phyloP scores from a whole-genome alignment of 805 yeast species.

The Yamadazyma kitorensis region DNA sequence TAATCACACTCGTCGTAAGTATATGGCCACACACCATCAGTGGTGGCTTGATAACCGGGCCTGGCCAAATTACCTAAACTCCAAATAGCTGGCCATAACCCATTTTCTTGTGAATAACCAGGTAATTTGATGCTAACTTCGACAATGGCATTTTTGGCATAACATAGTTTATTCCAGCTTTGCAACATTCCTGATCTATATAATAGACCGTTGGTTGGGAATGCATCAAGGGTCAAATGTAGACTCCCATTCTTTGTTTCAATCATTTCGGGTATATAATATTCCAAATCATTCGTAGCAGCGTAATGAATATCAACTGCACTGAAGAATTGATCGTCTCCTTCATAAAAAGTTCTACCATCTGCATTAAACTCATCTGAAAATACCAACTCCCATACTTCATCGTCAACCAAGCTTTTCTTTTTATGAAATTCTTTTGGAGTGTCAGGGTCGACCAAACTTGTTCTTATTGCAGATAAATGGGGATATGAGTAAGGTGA shows the following conservation, averaged over 20 bases:
- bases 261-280: conserved; percentile 37
- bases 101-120: conserved; percentile 27
- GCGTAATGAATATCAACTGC: conserved; percentile 36
- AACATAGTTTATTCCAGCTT: conserved; percentile 35
- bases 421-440: conserved; percentile 52
- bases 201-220: conserved; percentile 23
- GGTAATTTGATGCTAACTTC: conserved; percentile 31
- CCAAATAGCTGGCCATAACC: conserved; percentile 42
- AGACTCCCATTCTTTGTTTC: conserved; percentile 34
- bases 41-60: conserved; percentile 33
- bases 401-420: conserved; percentile 31
- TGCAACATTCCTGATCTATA: conserved; percentile 38
- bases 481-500: conserved; percentile 57
- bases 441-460: conserved; percentile 71
- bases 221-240: conserved; percentile 30
- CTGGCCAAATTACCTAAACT: conserved; percentile 37
- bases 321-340: conserved; percentile 38
- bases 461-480: conserved; percentile 57
- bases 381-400: conserved; percentile 31
- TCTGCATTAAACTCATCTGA: conserved; percentile 39
- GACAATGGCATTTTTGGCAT: conserved; percentile 27
- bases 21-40: conserved; percentile 42
- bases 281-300: conserved; percentile 38
- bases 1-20: conserved; percentile 36
- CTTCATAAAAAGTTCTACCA: conserved; percentile 36